Conservation (phyloP, 345 rosid genomes). For the Salix udensis region DNA sequence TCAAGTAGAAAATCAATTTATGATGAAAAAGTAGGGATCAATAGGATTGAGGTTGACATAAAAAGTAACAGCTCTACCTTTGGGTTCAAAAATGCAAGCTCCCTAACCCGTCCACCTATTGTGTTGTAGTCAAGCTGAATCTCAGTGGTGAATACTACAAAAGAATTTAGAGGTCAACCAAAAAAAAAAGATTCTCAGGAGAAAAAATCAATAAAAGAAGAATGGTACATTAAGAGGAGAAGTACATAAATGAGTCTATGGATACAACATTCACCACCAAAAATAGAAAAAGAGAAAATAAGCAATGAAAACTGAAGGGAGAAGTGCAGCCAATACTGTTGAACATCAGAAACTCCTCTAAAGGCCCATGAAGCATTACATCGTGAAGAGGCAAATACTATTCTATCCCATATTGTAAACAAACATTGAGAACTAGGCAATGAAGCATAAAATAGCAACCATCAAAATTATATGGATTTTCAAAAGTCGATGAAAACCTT, state of each 20-base stretch:
- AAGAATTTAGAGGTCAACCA: slow-evolving; percentile 5
- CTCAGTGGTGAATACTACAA: slow-evolving; percentile 78
- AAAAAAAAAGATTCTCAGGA: slow-evolving; percentile 14
- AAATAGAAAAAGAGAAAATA: no score
- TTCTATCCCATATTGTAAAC: neutral
- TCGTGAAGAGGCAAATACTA: neutral
- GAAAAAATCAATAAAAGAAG: neutral
- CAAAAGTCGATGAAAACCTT: slow-evolving; percentile 47
- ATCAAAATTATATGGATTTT: neutral
- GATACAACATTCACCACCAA: neutral
- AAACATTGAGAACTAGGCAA: neutral
- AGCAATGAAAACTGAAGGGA: neutral
- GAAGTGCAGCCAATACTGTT: neutral
- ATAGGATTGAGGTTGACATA: neutral
- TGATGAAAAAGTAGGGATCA: neutral
- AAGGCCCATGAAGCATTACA: neutral
- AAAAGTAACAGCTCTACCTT: slow-evolving; percentile 43
- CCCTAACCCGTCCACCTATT: slow-evolving; percentile 85
- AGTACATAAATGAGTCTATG: neutral
- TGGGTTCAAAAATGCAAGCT: slow-evolving; percentile 93
- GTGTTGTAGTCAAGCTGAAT: slow-evolving; percentile 85
- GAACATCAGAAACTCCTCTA: neutral
- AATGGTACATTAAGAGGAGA: neutral
- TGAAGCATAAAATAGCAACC: slow-evolving; percentile 8
- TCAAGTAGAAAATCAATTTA: neutral